Base-by-base conservation (phyloP, 1,284 basidiomycete species). In the Tremellales sp. region DNA sequence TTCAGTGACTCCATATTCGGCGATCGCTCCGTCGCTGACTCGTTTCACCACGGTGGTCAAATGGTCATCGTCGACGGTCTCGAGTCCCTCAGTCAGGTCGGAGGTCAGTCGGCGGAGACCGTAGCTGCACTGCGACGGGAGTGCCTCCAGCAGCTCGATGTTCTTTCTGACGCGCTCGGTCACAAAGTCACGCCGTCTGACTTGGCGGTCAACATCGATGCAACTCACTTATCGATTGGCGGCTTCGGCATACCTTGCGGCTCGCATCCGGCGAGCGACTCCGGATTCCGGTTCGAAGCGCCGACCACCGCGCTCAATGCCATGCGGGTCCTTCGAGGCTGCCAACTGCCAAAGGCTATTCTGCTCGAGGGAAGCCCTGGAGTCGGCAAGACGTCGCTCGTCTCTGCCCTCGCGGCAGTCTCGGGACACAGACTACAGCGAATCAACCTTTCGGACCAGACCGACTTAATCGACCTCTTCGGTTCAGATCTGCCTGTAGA, bases 371-470 rank as follows among this genome's bases (percentile, higher is more conserved):
- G 96, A 2, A 97, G 91, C 69, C 97, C 97, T 4, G 96, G 96
- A 3, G 96, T 98, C n/a, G 96, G 97, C 4, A 99, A 99, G 77
- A 99, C 97, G 0, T 96, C 89, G 68, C 80, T 99, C 4, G 80
- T 99, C 49, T 81, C 85, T 13, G 93, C 96, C 3, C 78, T 99
- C 2, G 91, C 93, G 17, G 84, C 84, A 52, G 76, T 87, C 7
- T 80, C 86, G 19, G 88, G 90, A 12, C 83, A 91, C 64, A 75
- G 80, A 25, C 79, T 99, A 13, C 89, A 85, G 66, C 85, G 97
- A n/a, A 96, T 99, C 80, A 99, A 99, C 74, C 76, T 99, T 31
- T 98, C 97, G 4, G 96, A 98, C 65, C 96, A 99, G 75, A 98
- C 96, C 0, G 96, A 99, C 71, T 80, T 98, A 15, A 84, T 91